These are phyloP conservation scores for Astrocystis sublimbata DNA, from an alignment of 495 filamentous ascomycete genomes.

Conservation along the genomic window DNA sequence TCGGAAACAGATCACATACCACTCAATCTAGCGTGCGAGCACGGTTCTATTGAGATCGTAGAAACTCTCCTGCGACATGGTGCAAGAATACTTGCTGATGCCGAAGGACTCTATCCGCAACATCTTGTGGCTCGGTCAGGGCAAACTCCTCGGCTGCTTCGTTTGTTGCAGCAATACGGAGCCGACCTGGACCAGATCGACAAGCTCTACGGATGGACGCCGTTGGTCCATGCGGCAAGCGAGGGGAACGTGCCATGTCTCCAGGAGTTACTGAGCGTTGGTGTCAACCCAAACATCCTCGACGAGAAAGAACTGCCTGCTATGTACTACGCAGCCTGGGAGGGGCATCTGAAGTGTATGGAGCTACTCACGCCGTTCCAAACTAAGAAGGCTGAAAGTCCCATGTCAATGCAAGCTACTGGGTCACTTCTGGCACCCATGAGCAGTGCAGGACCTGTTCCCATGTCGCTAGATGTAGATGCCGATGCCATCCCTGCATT, in stretches of 20 bases:
- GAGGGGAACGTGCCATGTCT: constrained; percentile 92
- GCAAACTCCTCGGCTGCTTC: constrained; percentile 71
- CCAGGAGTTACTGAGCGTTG: constrained; percentile 70
- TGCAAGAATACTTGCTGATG: constrained; percentile 81
- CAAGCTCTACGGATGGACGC: constrained; percentile 96
- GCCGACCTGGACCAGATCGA: constrained; percentile 92
- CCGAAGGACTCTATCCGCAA: constrained; percentile 95
- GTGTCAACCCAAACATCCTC: constrained; percentile 69
- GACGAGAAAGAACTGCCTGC: constrained; percentile 93
- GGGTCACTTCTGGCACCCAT: constrained; percentile 36
- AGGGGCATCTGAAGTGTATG: constrained; percentile 95
- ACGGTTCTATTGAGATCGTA: constrained; percentile 80
- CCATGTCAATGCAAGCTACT: constrained; percentile 31
- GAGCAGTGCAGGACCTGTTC: constrained; percentile 54
- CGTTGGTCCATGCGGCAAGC: constrained; percentile 92
- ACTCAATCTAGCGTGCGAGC: constrained; percentile 89
- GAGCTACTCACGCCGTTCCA: constrained; percentile 68
- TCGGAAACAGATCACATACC: constrained; percentile 90
- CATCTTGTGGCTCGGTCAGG: constrained; percentile 93
- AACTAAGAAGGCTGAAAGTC: constrained; percentile 32
- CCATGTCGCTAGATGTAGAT: constrained; percentile 75
- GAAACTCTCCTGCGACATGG: constrained; percentile 77
- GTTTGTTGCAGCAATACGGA: constrained; percentile 79
- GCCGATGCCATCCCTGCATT: constrained; percentile 88
- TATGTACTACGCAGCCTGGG: constrained; percentile 99